A percentile compares a stretch with the other conserved stretches of the same genome.
These are phyloP conservation scores for Peribolospora baueri DNA, from an alignment of 768 basidiomycete genomes.

Conservation along the genomic window DNA sequence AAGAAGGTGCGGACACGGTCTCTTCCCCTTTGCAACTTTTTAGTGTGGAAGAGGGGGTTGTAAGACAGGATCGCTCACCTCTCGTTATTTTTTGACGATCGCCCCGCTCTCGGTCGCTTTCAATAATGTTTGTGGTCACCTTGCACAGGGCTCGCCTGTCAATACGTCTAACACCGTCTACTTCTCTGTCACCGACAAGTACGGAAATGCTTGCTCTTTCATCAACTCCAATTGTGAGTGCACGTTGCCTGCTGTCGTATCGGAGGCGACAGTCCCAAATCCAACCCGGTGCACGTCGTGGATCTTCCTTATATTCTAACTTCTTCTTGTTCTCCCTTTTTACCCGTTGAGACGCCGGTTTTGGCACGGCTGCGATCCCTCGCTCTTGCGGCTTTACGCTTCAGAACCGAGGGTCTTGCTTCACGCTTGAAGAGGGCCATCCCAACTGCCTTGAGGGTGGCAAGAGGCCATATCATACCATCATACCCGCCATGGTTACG, in stretches of 20 bases:
- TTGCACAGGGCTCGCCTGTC: constrained; percentile 44
- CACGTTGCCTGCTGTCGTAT: too few relatives aligned
- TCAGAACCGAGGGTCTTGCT: constrained; percentile 77
- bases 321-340: background rate
- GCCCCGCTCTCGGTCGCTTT: background rate
- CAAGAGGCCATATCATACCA: constrained; percentile 12
- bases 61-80: too few relatives aligned
- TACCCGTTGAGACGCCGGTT: constrained; percentile 64
- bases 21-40: background rate
- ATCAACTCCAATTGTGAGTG: constrained; percentile 8
- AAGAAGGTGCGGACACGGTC: constrained; percentile 30
- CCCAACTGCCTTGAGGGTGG: constrained; percentile 55
- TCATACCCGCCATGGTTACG: constrained; percentile 56
- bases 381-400: constrained; percentile 88
- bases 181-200: constrained; percentile 43
- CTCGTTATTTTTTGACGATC: background rate
- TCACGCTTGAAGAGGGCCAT: constrained; percentile 52
- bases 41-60: background rate
- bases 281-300: background rate
- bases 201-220: constrained; percentile 21
- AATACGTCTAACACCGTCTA: constrained; percentile 85
- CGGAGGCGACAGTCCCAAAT: too few relatives aligned
- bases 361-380: constrained; percentile 64
- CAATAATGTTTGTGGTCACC: constrained; percentile 6
- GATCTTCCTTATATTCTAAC: background rate